Base-by-base conservation (phyloP, 192 early-diverging fungal genomes). In the Chytriomyces sp. region DNA sequence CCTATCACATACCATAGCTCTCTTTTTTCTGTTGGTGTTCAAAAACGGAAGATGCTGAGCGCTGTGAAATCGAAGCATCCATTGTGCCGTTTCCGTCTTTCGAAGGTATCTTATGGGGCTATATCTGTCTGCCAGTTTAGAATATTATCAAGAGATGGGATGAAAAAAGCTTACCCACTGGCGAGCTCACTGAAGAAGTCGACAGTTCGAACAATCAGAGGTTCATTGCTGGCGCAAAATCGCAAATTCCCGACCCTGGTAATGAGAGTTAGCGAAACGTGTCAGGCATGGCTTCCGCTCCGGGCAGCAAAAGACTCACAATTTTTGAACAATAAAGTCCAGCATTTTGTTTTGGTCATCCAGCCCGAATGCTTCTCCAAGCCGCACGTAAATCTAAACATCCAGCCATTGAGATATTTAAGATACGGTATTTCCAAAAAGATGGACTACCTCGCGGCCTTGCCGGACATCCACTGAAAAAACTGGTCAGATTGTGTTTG, bases 181-280 rank as follows among this genome's bases (percentile, higher is more conserved):
- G 93, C 86, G 48, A 96, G 78, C 47, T 96, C 94, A 66, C 90
- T 88, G 67, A 96, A 91, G 26, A 96, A 82, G 59, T 87, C 84
- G 59, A 97, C 80, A 10, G 92, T 91, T 45, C 86, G 84, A 7
- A 82, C 81, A 23, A 94, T 88, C 7, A 94, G 80, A 5, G 70
- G 70, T 70, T 89, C 82, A 75, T 84, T 74, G 10, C 82, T 64
- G 20, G 78, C 78, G 88, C 91, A 94, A 44, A 82, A 83, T 64
- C 91, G 82, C 53, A 95, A 78, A 65, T 92, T 93, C 24, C 79
- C 79, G 61, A 69, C 50, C 4, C 80, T 81, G 26, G 9, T 61
- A 3, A 63, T 57, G 53, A 57, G 53, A 57, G 16, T 13, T 57
- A 13, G 5, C 13, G 20, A 57, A 18, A 57, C 53, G 20, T 57